phyloP scores from a whole-genome alignment of 306 rosid genomes.

The Malus orientalis region DNA sequence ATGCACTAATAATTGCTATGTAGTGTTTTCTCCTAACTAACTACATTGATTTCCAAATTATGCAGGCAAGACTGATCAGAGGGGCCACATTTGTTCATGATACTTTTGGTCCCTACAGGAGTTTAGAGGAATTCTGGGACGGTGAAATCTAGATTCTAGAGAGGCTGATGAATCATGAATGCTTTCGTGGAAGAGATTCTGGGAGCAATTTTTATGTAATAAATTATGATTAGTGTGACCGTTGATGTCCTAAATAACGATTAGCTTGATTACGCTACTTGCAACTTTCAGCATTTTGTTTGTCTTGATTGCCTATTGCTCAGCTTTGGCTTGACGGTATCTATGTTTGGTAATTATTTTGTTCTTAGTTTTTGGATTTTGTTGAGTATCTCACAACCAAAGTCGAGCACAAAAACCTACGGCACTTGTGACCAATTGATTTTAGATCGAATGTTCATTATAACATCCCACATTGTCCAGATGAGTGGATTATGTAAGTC shows the following conservation, averaged over 20 bases:
- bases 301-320: not conserved
- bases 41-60: not conserved
- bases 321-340: not conserved
- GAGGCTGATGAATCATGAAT: not conserved
- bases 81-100: slow-evolving; percentile 44
- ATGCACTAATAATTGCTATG: not conserved
- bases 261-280: not conserved
- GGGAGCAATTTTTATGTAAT: not conserved
- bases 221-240: not conserved
- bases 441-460: too few species aligned
- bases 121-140: slow-evolving; percentile 70
- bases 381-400: not conserved
- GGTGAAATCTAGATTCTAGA: slow-evolving; percentile 41
- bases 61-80: slow-evolving; percentile 63
- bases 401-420: too few species aligned
- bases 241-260: not conserved
- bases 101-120: slow-evolving; percentile 45
- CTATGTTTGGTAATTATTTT: not conserved
- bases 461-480: too few species aligned
- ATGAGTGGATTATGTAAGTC: too few species aligned
- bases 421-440: too few species aligned
- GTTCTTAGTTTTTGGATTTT: not conserved
- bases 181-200: not conserved
- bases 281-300: not conserved
- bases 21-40: not conserved